phyloP scores from a whole-genome alignment of 106 monocot species.

The Agapanthus africanus region DNA sequence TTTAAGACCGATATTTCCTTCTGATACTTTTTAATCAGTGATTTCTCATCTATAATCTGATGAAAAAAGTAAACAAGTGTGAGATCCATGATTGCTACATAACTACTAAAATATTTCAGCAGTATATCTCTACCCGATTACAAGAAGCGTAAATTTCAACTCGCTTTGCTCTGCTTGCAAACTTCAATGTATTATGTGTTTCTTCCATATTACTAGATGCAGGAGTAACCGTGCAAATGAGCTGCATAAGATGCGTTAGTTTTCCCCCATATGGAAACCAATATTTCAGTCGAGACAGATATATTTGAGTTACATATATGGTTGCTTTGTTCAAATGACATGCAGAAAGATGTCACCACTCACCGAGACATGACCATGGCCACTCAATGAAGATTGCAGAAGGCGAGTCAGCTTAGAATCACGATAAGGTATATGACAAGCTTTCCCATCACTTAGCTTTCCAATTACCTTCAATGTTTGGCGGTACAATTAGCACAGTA shows the following conservation, averaged over 20 bases:
- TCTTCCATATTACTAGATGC: constrained; percentile 97
- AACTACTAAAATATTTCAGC: neutral
- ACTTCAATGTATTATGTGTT: constrained; percentile 97
- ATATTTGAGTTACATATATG: no score
- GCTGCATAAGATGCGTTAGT: constrained; percentile 47
- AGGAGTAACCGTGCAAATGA: constrained; percentile 95
- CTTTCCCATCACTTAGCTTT: constrained; percentile 94
- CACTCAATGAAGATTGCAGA: constrained; percentile 94
- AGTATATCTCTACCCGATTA: constrained; percentile 55
- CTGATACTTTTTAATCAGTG: constrained; percentile 97
- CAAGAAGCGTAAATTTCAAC: constrained; percentile 97
- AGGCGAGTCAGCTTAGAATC: constrained; percentile 98
- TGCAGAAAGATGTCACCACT: constrained; percentile 32
- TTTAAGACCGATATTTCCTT: constrained; percentile 88
- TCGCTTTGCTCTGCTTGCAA: constrained; percentile 96
- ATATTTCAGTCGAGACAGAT: no score
- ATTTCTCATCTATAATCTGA: constrained; percentile 98
- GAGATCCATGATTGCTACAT: neutral
- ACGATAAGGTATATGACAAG: constrained; percentile 94
- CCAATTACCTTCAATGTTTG: constrained; percentile 74
- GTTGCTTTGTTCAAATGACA: neutral
- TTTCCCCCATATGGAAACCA: neutral
- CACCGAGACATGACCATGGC: constrained; percentile 93
- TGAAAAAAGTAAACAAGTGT: neutral
- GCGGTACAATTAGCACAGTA: neutral